Evolutionary conservation across 1,284 basidiomycete species (phyloP), one percentile per base, ranked within the genome.

Genomic region (Ceratobasidium theobromae): DNA sequence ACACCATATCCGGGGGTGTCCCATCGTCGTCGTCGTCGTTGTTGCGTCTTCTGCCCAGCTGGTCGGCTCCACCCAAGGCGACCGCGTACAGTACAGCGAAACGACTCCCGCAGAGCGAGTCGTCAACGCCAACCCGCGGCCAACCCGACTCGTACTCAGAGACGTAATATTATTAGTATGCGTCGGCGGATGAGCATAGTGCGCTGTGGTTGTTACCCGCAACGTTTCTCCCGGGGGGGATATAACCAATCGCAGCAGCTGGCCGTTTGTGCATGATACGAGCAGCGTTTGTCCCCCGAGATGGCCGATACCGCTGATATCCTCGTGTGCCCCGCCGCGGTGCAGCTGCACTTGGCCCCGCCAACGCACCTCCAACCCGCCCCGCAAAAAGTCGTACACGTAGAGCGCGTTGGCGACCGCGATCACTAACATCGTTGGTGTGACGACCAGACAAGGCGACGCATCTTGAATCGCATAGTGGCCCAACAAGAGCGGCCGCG

Each of bases 381-480:
- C 87, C 73, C 11, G 78, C 74, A 12, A 86, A 82, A 91, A 85
- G 9, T 68, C 74, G 72, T 88, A 91, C 1, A 82, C 84, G 69
- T 84, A 80, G 27, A 91, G 73, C n/a, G 73, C 74, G 67, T 76
- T 78, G 3, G 86, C 87, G 12, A 86, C 85, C 6, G 84, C 86
- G 33, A 90, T 81, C 46, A 89, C 72, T 0, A 91, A 76, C 11
- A 84, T 78, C 21, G 82, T 82, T 9, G 76, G 67, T 58, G 80
- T 87, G 68, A 85, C 79, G 14, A 85, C 82, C n/a, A 91, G 73
- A 8, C 6, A 79, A 71, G 5, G 89, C 85, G 65, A 84, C 84
- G 4, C 82, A 75, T 72, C 82, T 87, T 40, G 77, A 79, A 9
- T 72, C 46, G 89, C 89, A 90, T 16, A 83, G 80, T 35, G 77